A percentile compares a stretch with the other conserved stretches of the same genome.
Evolutionary conservation across 2,329 filamentous ascomycete species (phyloP).

Genomic region (Ophiosphaerella narmari): DNA sequence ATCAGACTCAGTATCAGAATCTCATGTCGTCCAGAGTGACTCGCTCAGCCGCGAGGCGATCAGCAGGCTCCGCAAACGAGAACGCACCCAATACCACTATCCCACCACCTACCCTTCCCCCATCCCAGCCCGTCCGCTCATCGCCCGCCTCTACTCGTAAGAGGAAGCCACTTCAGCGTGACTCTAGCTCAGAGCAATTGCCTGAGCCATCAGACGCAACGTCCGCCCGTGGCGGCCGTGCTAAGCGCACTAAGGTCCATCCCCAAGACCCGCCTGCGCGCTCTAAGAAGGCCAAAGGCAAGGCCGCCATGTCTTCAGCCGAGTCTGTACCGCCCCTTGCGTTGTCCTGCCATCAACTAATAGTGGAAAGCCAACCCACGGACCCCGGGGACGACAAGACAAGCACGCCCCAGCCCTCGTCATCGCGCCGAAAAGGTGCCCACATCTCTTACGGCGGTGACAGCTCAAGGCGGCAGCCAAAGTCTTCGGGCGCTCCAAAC

Average conservation of each 20-base stretch:
- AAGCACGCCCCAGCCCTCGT: conserved; percentile 63
- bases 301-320: conserved; percentile 71
- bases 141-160: conserved; percentile 66
- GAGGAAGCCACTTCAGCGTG: conserved; percentile 68
- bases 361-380: conserved; percentile 60
- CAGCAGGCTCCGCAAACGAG: conserved; percentile 63
- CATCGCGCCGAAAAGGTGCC: conserved; percentile 75
- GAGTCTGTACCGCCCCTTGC: conserved; percentile 58
- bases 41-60: conserved; percentile 90
- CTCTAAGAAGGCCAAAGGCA: conserved; percentile 65
- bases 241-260: conserved; percentile 68
- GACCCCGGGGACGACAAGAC: conserved; percentile 68
- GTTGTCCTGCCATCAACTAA: conserved; percentile 20
- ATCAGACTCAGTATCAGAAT: conserved; percentile 54
- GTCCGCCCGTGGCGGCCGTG: conserved; percentile 42
- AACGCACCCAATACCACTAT: conserved; percentile 44
- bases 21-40: conserved; percentile 98
- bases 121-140: conserved; percentile 50
- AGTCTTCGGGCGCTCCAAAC: conserved; percentile 29
- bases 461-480: conserved; percentile 16
- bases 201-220: conserved; percentile 37
- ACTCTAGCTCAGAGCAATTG: conserved; percentile 53
- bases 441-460: conserved; percentile 65
- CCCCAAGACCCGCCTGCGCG: conserved; percentile 54
- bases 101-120: conserved; percentile 45